A percentile compares a stretch with the other conserved stretches of the same genome.
Conservation (phyloP, 2,329 filamentous ascomycete species). For the Ophiostoma populinum region DNA sequence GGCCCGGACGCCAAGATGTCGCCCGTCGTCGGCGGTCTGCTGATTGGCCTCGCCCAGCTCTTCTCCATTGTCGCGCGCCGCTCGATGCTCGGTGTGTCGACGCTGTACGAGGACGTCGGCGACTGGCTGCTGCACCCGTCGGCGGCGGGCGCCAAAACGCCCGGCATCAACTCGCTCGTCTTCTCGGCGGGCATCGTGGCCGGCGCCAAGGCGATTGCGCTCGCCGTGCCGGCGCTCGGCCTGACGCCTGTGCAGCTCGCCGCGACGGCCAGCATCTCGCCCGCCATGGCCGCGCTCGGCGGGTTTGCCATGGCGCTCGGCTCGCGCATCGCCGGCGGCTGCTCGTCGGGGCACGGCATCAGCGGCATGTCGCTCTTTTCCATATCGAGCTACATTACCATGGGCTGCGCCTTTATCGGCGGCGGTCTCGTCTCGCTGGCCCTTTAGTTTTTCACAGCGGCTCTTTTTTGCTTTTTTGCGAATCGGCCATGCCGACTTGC, state of each 20-base stretch:
- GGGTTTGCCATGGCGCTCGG: conserved; percentile 42
- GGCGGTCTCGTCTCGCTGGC: conserved; percentile 17
- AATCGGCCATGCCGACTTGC: neutral
- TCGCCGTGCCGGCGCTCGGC: conserved; percentile 4
- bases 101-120: conserved; percentile 43
- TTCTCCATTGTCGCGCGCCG: conserved; percentile 34
- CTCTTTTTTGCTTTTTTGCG: neutral
- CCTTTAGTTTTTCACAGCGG: neutral
- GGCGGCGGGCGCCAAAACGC: conserved; percentile 2
- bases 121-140: conserved; percentile 26
- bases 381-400: conserved; percentile 43
- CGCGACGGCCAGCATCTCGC: conserved; percentile 16
- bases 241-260: conserved; percentile 7
- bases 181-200: conserved; percentile 18
- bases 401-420: conserved; percentile 37
- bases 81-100: conserved; percentile 41
- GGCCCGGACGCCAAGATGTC: conserved; percentile 19
- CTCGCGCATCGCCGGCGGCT: conserved; percentile 45
- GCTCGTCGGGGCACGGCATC: conserved; percentile 52
- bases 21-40: conserved; percentile 36
- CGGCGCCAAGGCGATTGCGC: conserved; percentile 5
- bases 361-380: conserved; percentile 48
- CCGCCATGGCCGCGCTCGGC: conserved; percentile 28
- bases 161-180: conserved; percentile 15
- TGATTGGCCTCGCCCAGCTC: conserved; percentile 41